These are phyloP conservation scores for Spathaspora sp. DNA, from an alignment of 805 yeast genomes.

Conservation along the genomic window DNA sequence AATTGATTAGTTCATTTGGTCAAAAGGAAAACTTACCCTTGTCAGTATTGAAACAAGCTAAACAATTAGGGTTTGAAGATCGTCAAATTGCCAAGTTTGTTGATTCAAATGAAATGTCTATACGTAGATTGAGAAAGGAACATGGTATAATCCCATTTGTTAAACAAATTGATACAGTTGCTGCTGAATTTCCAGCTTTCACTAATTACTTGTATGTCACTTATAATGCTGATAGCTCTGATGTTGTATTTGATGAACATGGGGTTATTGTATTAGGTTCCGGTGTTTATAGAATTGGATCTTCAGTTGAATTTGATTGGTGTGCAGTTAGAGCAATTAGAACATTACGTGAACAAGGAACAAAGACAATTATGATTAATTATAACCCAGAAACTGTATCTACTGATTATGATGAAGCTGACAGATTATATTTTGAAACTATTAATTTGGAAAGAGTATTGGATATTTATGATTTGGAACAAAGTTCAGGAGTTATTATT, in stretches of 20 bases:
- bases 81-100: slow-evolving; percentile 90
- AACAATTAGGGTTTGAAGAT: slow-evolving; percentile 95
- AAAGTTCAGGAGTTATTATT: slow-evolving; percentile 86
- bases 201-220: slow-evolving; percentile 95
- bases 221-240: slow-evolving; percentile 86
- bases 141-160: slow-evolving; percentile 87
- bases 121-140: slow-evolving; percentile 84
- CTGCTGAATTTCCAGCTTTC: slow-evolving; percentile 97
- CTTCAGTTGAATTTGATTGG: slow-evolving; percentile 99
- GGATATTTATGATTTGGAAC: slow-evolving; percentile 91
- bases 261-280: slow-evolving; percentile 96
- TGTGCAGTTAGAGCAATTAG: slow-evolving; percentile 98
- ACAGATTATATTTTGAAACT: slow-evolving; percentile 92
- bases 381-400: slow-evolving; percentile 98
- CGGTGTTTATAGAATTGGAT: slow-evolving; percentile 98
- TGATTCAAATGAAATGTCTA: slow-evolving; percentile 87
- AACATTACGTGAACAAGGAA: slow-evolving; percentile 80
- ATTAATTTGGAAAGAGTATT: slow-evolving; percentile 90
- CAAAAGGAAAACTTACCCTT: slow-evolving; percentile 60
- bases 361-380: slow-evolving; percentile 93
- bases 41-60: slow-evolving; percentile 71
- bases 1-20: slow-evolving; percentile 51
- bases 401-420: slow-evolving; percentile 98
- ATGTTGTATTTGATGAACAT: slow-evolving; percentile 83
- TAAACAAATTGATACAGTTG: slow-evolving; percentile 96